Percentiles rank a stretch among this genome's conserved stretches.
Evolutionary conservation across 176 grass and related monocot species (phyloP).

Genomic region (Tillandsia leiboldiana): DNA sequence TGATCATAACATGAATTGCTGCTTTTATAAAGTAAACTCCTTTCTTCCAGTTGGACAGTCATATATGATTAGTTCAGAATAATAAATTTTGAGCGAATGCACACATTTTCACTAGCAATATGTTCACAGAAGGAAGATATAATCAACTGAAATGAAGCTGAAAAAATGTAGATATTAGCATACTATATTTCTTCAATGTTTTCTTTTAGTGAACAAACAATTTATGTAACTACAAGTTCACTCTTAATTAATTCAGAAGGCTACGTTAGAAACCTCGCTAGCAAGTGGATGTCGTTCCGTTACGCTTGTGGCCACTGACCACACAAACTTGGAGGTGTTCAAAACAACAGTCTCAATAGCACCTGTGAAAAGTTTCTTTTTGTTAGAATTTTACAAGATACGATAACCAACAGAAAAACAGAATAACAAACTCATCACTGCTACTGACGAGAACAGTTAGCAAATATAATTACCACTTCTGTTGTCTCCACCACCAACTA

Average conservation of each 20-base stretch:
- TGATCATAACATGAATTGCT: too few relatives aligned
- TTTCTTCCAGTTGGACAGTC: too few relatives aligned
- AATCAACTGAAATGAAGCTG: too few relatives aligned
- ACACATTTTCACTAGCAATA: too few relatives aligned
- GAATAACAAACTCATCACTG: neutral
- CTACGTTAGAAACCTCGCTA: slow-evolving; percentile 52
- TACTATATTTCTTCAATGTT: too few relatives aligned
- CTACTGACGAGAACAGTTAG: neutral
- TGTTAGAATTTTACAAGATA: slow-evolving; percentile 8
- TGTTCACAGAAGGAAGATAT: too few relatives aligned
- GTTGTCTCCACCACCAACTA: slow-evolving; percentile 98
- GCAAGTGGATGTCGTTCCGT: slow-evolving; percentile 65
- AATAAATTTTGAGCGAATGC: too few relatives aligned
- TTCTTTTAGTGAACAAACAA: neutral
- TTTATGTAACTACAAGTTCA: neutral
- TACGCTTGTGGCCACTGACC: slow-evolving; percentile 69
- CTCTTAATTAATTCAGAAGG: neutral
- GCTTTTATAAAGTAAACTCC: too few relatives aligned
- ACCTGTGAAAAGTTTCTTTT: slow-evolving; percentile 46
- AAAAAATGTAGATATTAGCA: too few relatives aligned
- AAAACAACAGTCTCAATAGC: slow-evolving; percentile 68
- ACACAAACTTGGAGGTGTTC: slow-evolving; percentile 80
- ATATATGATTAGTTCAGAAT: too few relatives aligned
- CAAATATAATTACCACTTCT: slow-evolving; percentile 47
- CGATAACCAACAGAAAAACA: neutral